Percentiles rank a stretch among this genome's conserved stretches.
phyloP scores from a whole-genome alignment of 2,329 filamentous ascomycete species.

The Microsporum canis region DNA sequence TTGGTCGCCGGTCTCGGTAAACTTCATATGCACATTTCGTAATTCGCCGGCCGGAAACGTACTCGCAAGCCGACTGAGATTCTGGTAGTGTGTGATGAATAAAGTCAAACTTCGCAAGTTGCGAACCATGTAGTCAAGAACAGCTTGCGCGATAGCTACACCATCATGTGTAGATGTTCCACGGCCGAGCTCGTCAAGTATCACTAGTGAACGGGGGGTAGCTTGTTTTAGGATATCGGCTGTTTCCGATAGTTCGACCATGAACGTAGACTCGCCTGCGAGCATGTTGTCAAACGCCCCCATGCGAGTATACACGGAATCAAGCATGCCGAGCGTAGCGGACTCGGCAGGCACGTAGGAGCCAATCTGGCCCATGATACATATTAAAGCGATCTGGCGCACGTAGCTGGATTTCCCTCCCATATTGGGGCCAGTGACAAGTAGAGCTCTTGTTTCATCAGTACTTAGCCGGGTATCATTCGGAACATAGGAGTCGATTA shows the following conservation, averaged over 20 bases:
- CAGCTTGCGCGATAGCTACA: constrained; percentile 86
- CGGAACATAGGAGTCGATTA: constrained; percentile 79
- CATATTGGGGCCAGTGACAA: constrained; percentile 97
- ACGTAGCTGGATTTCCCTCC: constrained; percentile 98
- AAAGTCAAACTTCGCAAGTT: constrained; percentile 67
- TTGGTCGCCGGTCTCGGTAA: constrained; percentile 48
- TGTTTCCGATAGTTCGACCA: constrained; percentile 94
- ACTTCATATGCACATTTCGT: constrained; percentile 89
- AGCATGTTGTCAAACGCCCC: constrained; percentile 95
- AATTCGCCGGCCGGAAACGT: constrained; percentile 55
- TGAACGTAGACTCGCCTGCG: constrained; percentile 88
- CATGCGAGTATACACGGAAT: constrained; percentile 91
- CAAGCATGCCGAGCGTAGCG: constrained; percentile 66
- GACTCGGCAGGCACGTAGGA: constrained; percentile 78
- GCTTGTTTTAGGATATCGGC: constrained; percentile 82
- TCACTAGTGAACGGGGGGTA: constrained; percentile 71
- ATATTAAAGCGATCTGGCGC: constrained; percentile 77
- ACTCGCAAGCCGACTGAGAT: constrained; percentile 60
- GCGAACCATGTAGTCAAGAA: constrained; percentile 71
- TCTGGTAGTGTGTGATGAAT: constrained; percentile 98
- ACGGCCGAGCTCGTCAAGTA: constrained; percentile 87
- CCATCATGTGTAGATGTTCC: constrained; percentile 94
- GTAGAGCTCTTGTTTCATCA: constrained; percentile 57
- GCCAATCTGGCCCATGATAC: constrained; percentile 88
- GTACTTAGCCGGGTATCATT: constrained; percentile 69